Evolutionary conservation across 2,329 filamentous ascomycete species (phyloP).

Genomic region (Colletotrichum euphorbiae): DNA sequence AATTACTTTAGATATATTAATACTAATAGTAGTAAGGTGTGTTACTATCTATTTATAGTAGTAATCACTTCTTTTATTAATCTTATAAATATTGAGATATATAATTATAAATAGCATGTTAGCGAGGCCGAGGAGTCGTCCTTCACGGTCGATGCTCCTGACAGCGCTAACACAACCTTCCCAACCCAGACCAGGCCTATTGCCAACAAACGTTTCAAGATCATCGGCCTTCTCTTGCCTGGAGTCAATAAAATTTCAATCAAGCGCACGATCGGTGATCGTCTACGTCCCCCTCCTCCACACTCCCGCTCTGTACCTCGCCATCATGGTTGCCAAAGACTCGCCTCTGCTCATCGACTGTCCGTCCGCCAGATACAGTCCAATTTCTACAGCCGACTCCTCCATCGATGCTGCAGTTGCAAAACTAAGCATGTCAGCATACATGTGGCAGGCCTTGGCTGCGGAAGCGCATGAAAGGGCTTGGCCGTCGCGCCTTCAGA

Average conservation of each 20-base stretch:
- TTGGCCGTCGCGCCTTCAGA: slow-evolving; percentile 77
- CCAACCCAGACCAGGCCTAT: slow-evolving; percentile 29
- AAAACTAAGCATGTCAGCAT: slow-evolving; percentile 80
- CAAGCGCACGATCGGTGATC: slow-evolving; percentile 18
- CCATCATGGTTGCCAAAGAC: slow-evolving; percentile 76
- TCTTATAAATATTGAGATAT: too few relatives aligned
- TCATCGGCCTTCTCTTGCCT: slow-evolving; percentile 25
- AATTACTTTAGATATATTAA: too few relatives aligned
- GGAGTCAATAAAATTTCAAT: slow-evolving; percentile 26
- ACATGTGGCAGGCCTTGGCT: slow-evolving; percentile 82
- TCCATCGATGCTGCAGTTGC: slow-evolving; percentile 72
- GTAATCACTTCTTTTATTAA: too few relatives aligned
- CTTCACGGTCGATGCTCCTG: slow-evolving; percentile 4
- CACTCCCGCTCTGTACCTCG: slow-evolving; percentile 76
- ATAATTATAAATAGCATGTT: too few relatives aligned
- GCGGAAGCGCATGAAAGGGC: slow-evolving; percentile 76
- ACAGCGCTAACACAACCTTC: slow-evolving; percentile 15
- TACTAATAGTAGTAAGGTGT: too few relatives aligned
- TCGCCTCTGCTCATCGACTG: slow-evolving; percentile 77
- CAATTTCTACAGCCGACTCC: slow-evolving; percentile 61
- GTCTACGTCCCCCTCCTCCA: slow-evolving; percentile 67
- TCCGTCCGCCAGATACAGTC: slow-evolving; percentile 67
- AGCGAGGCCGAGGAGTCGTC: background rate
- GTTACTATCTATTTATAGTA: too few relatives aligned
- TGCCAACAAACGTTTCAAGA: slow-evolving; percentile 16